These are phyloP conservation scores for Vickermania ingenoplastis DNA, from an alignment of 208 protist species.

Conservation along the genomic window DNA sequence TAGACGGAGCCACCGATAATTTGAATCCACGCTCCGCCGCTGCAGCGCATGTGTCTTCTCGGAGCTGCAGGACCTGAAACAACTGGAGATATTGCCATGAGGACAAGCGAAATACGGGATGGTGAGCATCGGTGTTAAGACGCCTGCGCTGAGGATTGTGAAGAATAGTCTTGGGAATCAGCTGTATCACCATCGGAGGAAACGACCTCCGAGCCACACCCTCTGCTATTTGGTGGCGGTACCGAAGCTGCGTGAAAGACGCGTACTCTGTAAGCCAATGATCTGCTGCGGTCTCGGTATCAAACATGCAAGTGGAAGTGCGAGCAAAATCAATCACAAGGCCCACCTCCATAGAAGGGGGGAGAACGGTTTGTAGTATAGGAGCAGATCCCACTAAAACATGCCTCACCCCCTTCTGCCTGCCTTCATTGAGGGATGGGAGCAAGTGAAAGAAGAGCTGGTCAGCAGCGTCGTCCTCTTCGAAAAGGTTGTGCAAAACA, in stretches of 20 bases:
- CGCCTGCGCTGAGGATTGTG: conserved; percentile 55
- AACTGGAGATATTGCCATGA: conserved; percentile 59
- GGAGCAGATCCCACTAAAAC: conserved; percentile 52
- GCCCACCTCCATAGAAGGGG: conserved; percentile 39
- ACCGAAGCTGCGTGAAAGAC: conserved; percentile 34
- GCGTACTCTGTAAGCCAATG: conserved; percentile 43
- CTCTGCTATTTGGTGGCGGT: conserved; percentile 39
- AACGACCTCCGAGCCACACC: neutral
- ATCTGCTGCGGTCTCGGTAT: conserved; percentile 32
- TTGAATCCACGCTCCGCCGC: conserved; percentile 2
- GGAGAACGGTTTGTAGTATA: conserved; percentile 59
- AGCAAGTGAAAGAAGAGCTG: neutral
- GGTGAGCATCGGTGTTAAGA: conserved; percentile 49
- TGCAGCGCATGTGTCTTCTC: conserved; percentile 24
- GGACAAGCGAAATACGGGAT: conserved; percentile 54
- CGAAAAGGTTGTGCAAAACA: conserved; percentile 6
- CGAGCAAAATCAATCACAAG: conserved; percentile 77
- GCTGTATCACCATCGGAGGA: conserved; percentile 55
- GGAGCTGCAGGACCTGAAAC: conserved; percentile 62
- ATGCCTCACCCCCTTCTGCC: conserved; percentile 11
- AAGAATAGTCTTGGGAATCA: conserved; percentile 74
- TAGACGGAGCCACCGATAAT: neutral
- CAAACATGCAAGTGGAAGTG: conserved; percentile 29
- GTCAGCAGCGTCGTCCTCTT: neutral
- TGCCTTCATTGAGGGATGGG: neutral